phyloP scores from a whole-genome alignment of 306 rosid species.

The Rosa persica region DNA sequence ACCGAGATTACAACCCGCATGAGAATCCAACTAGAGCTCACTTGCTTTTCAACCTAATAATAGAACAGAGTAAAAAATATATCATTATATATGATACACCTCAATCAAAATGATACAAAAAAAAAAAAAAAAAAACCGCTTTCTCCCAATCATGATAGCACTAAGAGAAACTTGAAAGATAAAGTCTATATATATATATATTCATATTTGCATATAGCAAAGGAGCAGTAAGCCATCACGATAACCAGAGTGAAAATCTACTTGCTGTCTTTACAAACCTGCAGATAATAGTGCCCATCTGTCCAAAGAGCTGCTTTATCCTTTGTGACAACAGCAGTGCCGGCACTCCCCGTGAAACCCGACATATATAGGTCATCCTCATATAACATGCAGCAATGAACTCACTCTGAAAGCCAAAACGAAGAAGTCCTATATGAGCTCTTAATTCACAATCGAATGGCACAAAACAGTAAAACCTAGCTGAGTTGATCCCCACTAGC shows the following conservation, averaged over 20 bases:
- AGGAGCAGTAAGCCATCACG: no score
- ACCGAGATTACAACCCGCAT: conserved; percentile 82
- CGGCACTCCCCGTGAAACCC: conserved; percentile 92
- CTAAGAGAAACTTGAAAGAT: no score
- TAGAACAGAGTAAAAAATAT: no score
- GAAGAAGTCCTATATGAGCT: background rate
- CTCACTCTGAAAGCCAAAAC: conserved; percentile 59
- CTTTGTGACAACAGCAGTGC: conserved; percentile 84
- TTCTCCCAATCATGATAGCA: no score
- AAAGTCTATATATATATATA: no score
- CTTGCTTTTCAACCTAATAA: conserved; percentile 85
- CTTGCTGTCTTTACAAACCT: conserved; percentile 42
- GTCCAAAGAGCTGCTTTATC: conserved; percentile 98
- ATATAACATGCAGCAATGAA: conserved; percentile 87
- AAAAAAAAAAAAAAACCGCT: no score
- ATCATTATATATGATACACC: no score
- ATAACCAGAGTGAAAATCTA: background rate
- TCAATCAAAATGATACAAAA: no score
- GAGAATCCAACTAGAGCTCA: conserved; percentile 83
- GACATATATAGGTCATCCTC: conserved; percentile 81
- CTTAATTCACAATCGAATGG: background rate
- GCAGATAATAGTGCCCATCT: conserved; percentile 95
- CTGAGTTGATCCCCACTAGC: background rate
- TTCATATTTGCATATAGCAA: no score
- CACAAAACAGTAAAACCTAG: background rate